Evolutionary conservation across 768 basidiomycete species (phyloP), one percentile per base, ranked within the genome.

Genomic region (Termitomyces heimii): DNA sequence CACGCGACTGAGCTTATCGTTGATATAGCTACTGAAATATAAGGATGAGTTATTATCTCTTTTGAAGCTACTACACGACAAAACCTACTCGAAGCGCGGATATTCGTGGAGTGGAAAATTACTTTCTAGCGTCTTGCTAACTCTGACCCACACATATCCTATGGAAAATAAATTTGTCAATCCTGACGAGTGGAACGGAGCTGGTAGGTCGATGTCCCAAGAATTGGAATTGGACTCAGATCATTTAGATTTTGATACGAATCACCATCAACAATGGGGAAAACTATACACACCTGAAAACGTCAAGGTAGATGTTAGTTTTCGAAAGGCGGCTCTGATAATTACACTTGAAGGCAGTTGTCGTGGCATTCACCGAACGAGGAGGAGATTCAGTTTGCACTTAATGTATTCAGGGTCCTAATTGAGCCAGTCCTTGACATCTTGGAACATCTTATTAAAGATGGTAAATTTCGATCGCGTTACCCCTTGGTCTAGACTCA

Each of bases 111-210:
- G 83, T 13, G 89, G 89, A 37, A 88, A 90, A 69, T 69, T 94
- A 16, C 67, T 94, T 26, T 85, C 85, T 10, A 87, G 87, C 61
- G 73, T 84, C 34, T 70, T 94, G 26, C 75, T 86, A 28, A 89
- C 91, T 0, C 71, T 94, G 43, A 90, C 89, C 1, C 85, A 92
- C 56, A 87, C 88, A 1, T 94, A 92, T 71, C 85, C 90, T 4
- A 68, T 83, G 53, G 92, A 96, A 65, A 88, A 89, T 67, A 84
- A 82, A 60, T 92, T 92, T 61, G 84, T 89, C 37, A 93, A 94
- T 61, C 78, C 82, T 0, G 81, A 85, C 5, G 87, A 89, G 61
- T 90, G 90, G 87, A 67, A 78, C 0, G 86, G 84, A 61, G 75
- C 84, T 66, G 86, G 92, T 91, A 56, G 43, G 72, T 55, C 3